These are phyloP conservation scores for Aschersonia sp. DNA, from an alignment of 2,329 filamentous ascomycete species.

Conservation along the genomic window DNA sequence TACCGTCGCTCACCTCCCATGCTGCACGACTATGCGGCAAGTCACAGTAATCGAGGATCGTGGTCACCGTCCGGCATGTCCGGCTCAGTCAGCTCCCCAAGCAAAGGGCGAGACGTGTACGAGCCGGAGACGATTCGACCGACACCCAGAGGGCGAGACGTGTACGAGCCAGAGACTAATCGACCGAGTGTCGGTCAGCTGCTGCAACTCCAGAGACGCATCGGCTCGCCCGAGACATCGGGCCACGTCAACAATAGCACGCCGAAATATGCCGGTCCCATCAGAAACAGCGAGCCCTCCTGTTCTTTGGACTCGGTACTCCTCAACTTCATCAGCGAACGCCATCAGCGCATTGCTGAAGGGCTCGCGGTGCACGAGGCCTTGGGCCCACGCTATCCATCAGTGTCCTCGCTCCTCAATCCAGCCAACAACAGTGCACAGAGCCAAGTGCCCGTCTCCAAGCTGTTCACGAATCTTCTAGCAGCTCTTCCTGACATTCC, in stretches of 20 bases:
- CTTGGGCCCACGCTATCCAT: slow-evolving; percentile 65
- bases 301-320: slow-evolving; percentile 70
- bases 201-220: too few relatives aligned
- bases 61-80: neutral
- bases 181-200: too few relatives aligned
- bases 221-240: too few relatives aligned
- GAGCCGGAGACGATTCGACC: neutral
- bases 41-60: slow-evolving; percentile 2
- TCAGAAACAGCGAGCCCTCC: slow-evolving; percentile 51
- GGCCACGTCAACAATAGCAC: slow-evolving; percentile 1
- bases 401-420: slow-evolving; percentile 65
- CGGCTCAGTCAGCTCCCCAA: neutral
- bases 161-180: neutral
- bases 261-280: slow-evolving; percentile 16
- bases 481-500: slow-evolving; percentile 70
- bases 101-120: neutral
- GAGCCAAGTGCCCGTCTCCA: slow-evolving; percentile 60
- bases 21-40: slow-evolving; percentile 33
- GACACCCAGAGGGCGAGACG: neutral
- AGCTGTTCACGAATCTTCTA: slow-evolving; percentile 75
- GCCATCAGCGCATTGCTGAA: slow-evolving; percentile 49
- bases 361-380: slow-evolving; percentile 51
- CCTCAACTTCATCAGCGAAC: slow-evolving; percentile 61
- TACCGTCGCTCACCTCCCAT: slow-evolving; percentile 26
- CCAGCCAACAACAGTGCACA: slow-evolving; percentile 41